Evolutionary conservation across 1,139 yeast species (phyloP), one percentile per base, ranked within the genome.

Genomic region (Taiozyma onychis): DNA sequence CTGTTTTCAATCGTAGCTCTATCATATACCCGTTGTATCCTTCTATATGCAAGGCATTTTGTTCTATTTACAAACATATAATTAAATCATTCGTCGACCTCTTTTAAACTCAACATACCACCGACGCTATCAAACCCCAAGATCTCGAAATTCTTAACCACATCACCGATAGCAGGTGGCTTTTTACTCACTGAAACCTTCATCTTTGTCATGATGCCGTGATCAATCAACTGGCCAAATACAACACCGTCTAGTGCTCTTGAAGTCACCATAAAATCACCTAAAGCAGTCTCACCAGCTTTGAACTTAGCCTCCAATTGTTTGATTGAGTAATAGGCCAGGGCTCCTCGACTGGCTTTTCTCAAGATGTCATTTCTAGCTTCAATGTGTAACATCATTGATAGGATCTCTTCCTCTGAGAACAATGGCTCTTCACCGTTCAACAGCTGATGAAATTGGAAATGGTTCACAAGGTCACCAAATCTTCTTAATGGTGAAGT

Each of bases 401-500:
- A 49, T 11, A 61, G 54, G 1, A 66, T 51, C 21, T 63, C 60
- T 2, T 53, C 54, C 14, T 58, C 50, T 1, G 57, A 47, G 53
- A 68, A 70, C 14, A 56, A 43, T 1, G 55, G 46, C 0, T 58
- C 56, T 10, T 53, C 54, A 2, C 54, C 50, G 21, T 55, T 57
- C 24, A 59, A 37, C 11, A 48, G 28, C 1, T 55, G 18, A 51
- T 81, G 84, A 4, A 83, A 50, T 58, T 83, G 88, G 79, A 93
- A 80, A 61, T 90, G 97, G 57, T 85, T 83, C 7, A 90, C 65
- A 60, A 90, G 69, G 66, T 93, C 99, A n/a, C 85, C 83, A 59
- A 80, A 86, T 57, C 99, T 72, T 66, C 99, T 74, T 55, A 93
- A 73, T 2, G 99, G 99, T 0, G 97, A 90, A 0, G 99, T 90